phyloP scores from a whole-genome alignment of 2,329 filamentous ascomycete genomes.

The Fusarium chaquense region DNA sequence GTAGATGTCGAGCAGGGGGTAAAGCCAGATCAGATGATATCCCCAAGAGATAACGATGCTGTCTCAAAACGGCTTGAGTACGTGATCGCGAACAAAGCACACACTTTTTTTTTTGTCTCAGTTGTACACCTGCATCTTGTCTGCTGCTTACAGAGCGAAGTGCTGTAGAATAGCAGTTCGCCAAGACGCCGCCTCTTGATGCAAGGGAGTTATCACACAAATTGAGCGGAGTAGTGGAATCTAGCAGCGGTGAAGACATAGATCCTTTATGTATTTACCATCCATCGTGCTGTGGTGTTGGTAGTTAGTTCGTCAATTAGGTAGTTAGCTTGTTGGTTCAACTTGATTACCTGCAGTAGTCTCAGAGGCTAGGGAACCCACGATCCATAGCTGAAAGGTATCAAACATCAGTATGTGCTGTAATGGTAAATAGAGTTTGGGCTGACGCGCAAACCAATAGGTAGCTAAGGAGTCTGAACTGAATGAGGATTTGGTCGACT shows the following conservation, averaged over 20 bases:
- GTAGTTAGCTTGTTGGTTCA: neutral
- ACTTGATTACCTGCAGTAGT: constrained; percentile 10
- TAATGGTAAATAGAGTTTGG: constrained; percentile 28
- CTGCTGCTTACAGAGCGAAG: constrained; percentile 8
- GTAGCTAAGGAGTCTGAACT: neutral
- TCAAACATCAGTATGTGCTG: neutral
- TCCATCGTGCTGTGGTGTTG: constrained; percentile 7
- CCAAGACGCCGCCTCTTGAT: constrained; percentile 33
- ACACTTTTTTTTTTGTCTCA: neutral
- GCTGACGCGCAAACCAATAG: constrained; percentile 21
- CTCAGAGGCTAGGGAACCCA: neutral
- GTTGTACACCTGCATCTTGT: constrained; percentile 21
- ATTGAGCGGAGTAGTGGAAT: constrained; percentile 18
- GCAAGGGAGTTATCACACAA: constrained; percentile 36
- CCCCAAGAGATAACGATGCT: constrained; percentile 18
- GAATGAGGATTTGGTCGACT: neutral
- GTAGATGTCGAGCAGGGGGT: constrained; percentile 12
- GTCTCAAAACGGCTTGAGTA: constrained; percentile 5
- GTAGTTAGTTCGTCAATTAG: neutral
- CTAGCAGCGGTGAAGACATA: constrained; percentile 33
- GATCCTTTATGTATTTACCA: neutral
- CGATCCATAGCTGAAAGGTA: constrained; percentile 4
- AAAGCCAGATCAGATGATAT: constrained; percentile 8
- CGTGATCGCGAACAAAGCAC: constrained; percentile 26
- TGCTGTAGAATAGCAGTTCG: constrained; percentile 1